Conservation (phyloP, 176 grass and related monocot genomes). For the Rhynchospora tenuis region DNA sequence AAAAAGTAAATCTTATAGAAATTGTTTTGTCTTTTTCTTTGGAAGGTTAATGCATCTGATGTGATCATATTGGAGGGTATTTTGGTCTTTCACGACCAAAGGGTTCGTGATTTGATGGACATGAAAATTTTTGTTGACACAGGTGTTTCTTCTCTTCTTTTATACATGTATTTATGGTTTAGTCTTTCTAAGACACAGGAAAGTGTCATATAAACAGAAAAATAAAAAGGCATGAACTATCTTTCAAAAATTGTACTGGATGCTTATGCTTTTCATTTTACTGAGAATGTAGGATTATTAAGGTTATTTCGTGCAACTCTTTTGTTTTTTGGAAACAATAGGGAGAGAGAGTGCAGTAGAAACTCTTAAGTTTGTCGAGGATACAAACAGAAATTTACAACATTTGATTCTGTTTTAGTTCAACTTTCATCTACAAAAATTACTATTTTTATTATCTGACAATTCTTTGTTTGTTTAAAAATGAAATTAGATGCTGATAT, state of each 20-base stretch:
- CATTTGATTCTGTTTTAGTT: conserved; percentile 14
- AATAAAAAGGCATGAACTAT: neutral
- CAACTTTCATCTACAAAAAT: neutral
- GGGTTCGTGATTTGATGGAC: conserved; percentile 89
- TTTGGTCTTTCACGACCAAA: conserved; percentile 93
- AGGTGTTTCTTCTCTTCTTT: conserved; percentile 40
- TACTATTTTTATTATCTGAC: neutral
- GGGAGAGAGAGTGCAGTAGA: neutral
- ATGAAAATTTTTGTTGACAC: conserved; percentile 99
- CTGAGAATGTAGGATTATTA: neutral
- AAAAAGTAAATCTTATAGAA: neutral
- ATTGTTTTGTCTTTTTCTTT: conserved; percentile 17
- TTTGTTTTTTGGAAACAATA: neutral
- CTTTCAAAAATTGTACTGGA: neutral
- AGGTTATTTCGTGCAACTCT: neutral
- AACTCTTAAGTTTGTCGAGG: neutral
- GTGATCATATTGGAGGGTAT: conserved; percentile 99
- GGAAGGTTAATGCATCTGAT: conserved; percentile 95
- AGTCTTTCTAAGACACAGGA: neutral
- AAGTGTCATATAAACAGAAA: neutral
- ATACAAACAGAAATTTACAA: neutral
- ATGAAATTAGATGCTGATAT: conserved; percentile 72
- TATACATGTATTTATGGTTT: neutral
- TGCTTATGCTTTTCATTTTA: neutral
- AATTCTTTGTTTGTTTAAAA: conserved; percentile 11